Base-by-base conservation (phyloP, 768 basidiomycete genomes). In the Collybia nuda region DNA sequence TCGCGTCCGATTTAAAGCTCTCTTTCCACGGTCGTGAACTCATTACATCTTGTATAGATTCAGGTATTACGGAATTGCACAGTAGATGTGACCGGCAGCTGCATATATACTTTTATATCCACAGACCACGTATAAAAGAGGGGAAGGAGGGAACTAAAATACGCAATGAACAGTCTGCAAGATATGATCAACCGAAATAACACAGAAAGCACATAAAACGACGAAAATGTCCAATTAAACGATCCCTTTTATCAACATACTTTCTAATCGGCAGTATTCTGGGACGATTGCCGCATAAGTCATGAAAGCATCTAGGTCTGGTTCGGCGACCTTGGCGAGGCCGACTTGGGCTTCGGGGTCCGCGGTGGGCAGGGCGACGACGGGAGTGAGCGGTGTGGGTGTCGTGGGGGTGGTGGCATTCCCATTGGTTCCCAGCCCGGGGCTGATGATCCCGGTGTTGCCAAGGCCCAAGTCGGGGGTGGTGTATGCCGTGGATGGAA, bases 241-340 rank as follows among this genome's bases (percentile, higher is more conserved):
- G 41, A 78, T 77, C 21, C 72, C 76, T 60, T 90, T 91, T 56
- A 85, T 78, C 44, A 92, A 67, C 80, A 93, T 85, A 9, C 81
- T 78, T 68, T 93, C 91, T 56, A 93, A 67, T 37, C 91, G 74
- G 70, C 80, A 83, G 65, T 84, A 93, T 69, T 93, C 91, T 22
- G 89, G 87, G 15, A 93, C 86, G 62, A 92, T 87, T 29, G 88
- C 82, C 17, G 90, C 89, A 63, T 93, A 93, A 0, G 86, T 81
- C 82, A 90, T 80, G 67, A 91, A 91, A 48, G 90, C 85, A 65
- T 93, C 91, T 47, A 82, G 69, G 62, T 93, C 91, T 12, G 90
- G 82, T 52, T 91, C 89, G 0, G 91, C 90, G 5, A 93, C 85
- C 67, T 90, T 91, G 26, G 82, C 85, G 41, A 92, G 67, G 14